A percentile compares a stretch with the other conserved stretches of the same genome.
These are phyloP conservation scores for Anisodus acutangulus DNA, from an alignment of 257 asterid genomes.

Conservation along the genomic window DNA sequence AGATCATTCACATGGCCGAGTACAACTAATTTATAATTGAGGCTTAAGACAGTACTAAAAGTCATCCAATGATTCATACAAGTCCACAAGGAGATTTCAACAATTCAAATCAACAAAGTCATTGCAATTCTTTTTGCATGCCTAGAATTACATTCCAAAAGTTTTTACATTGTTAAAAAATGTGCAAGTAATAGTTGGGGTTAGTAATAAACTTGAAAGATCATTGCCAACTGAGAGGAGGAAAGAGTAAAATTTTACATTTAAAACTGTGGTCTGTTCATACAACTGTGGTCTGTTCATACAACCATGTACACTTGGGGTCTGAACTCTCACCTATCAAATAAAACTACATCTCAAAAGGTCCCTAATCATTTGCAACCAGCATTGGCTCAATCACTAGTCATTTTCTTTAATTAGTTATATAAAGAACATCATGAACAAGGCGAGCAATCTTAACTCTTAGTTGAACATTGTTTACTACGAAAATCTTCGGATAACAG, in stretches of 20 bases:
- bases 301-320: slow-evolving; percentile 53
- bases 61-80: not conserved
- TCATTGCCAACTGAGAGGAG: slow-evolving; percentile 1
- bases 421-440: not conserved
- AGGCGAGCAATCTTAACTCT: slow-evolving; percentile 40
- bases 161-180: not conserved
- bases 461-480: slow-evolving; percentile 54
- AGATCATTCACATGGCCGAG: not conserved
- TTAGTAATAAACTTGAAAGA: not conserved
- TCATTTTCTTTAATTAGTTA: slow-evolving; percentile 7
- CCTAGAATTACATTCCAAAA: not conserved
- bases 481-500: slow-evolving; percentile 68
- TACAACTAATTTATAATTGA: not conserved
- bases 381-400: not conserved
- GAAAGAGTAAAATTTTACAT: not conserved
- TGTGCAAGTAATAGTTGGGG: not conserved
- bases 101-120: not conserved
- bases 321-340: slow-evolving; percentile 32
- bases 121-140: not conserved
- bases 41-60: not conserved
- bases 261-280: slow-evolving; percentile 42
- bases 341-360: slow-evolving; percentile 42
- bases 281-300: slow-evolving; percentile 42
- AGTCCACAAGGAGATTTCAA: not conserved
- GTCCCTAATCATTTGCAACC: slow-evolving; percentile 8